Evolutionary conservation across 2,329 filamentous ascomycete genomes (phyloP), one percentile per base, ranked within the genome.

Genomic region (Lasiodiplodia gonubiensis): DNA sequence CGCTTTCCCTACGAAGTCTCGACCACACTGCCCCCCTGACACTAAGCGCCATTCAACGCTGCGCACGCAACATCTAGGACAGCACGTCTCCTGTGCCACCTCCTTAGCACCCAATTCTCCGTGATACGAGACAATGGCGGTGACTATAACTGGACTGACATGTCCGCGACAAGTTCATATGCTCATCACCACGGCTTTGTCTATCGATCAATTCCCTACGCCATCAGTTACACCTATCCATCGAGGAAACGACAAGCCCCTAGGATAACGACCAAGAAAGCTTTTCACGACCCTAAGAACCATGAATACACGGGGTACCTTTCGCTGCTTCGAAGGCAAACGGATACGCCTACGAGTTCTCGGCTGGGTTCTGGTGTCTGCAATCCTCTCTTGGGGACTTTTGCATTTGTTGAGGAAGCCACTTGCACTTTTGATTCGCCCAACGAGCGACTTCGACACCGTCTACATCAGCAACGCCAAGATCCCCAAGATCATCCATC

Each of bases 401-500:
- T 16, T 60, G 23, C 55, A 60, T 18, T 16, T 48, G 16, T 6
- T 60, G 16, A 48, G 30, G 37, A 60, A 60, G 16, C 39, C 55
- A 3, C 18, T 60, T 3, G 14, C 39, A 3, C 55, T 60, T 10
- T 12, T 60, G 1, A 5, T 60, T 11, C 55, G 30, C 3, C 55
- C 55, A 25, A 48, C 37, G 16, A 27, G 11, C 18, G 16, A 48
- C 39, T 60, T 60, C 18, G 8, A 39, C 14, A 33, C 39, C 7
- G 8, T 60, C 11, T 23, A 21, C 55, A 60, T 60, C 55, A 60
- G 37, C 55, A 46, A 48, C 16, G 14, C 55, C 7, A 48, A 60
- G 70, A 91, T 92, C 59, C 90, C 90, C 52, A 91, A 90, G 79
- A 92, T 92, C 74, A 91, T 92, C 67, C 90, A 92, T 80, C 90